Base-by-base conservation (phyloP, 306 rosid species). In the Trifolium pratense region DNA sequence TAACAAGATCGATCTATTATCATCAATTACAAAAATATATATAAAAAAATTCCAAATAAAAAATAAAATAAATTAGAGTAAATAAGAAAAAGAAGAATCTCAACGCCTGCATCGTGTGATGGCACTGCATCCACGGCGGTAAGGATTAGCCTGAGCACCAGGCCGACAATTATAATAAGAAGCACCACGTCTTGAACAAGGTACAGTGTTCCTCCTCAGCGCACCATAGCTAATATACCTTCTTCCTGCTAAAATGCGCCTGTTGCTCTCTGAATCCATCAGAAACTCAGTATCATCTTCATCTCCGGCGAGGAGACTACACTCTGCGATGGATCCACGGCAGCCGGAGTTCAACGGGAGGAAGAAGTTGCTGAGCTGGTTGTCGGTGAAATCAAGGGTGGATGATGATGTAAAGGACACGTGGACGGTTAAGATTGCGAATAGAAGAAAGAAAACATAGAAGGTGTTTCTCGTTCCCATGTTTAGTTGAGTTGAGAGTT, bases 171-270 rank as follows among this genome's bases (percentile, higher is more conserved):
- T 93, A 85, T 91, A 93, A 76, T 93, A 93, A 18, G 98, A 93
- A 75, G 97, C 97, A 73, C 98, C 98, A 8, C 97, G 97, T 11
- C 92, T 71, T 0, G 97, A 93, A 82, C 97, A 93, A 13, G 98
- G 98, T 3, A 93, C 93, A 55, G 82, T 83, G 93, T 91, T 93
- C 87, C 92, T 87, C 88, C 89, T 85, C 73, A 93, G 87, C 77
- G 98, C 98, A 68, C 96, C 98, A 73, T 93, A 93, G 93, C 98
- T 91, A 17, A 93, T 91, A 83, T 93, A 93, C 66, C 75, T 79
- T 16, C 8, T 76, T 6, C 71, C 68, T 0, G 98, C 98, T 72
- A 93, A 70, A 68, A 89, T 89, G 81, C 98, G 98, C 80, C 97
- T 88, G 86, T 60, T 84, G 82, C 62, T 85, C 85, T 93, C 98